Conservation (phyloP, 352 stramenopile species). For the Phytophthora brassicae region DNA sequence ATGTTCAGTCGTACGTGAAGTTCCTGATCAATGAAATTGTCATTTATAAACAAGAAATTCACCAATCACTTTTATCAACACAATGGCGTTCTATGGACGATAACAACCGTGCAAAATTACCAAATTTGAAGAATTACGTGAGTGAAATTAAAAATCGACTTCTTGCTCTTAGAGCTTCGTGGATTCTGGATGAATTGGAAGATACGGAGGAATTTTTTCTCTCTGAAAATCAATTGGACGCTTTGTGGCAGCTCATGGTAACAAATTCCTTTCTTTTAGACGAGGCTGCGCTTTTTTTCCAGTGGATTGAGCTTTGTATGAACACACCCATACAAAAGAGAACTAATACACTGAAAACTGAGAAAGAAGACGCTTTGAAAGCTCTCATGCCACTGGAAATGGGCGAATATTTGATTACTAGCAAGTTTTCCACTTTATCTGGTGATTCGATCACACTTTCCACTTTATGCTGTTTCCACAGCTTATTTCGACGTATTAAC, state of each 20-base stretch:
- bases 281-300: slow-evolving; percentile 65
- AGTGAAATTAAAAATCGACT: slow-evolving; percentile 47
- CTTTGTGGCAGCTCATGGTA: slow-evolving; percentile 54
- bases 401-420: slow-evolving; percentile 35
- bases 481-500: slow-evolving; percentile 70
- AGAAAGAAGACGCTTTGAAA: neutral
- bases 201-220: neutral
- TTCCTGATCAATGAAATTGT: slow-evolving; percentile 30
- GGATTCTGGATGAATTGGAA: slow-evolving; percentile 40
- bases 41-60: slow-evolving; percentile 28
- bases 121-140: slow-evolving; percentile 25
- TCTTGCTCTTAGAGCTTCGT: slow-evolving; percentile 57
- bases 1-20: slow-evolving; percentile 16
- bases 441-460: slow-evolving; percentile 42
- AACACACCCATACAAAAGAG: slow-evolving; percentile 26
- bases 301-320: slow-evolving; percentile 75
- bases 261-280: slow-evolving; percentile 34
- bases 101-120: slow-evolving; percentile 13
- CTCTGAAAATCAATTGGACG: slow-evolving; percentile 27
- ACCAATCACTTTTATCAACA: neutral
- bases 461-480: slow-evolving; percentile 66
- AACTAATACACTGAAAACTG: neutral
- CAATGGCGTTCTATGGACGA: slow-evolving; percentile 13
- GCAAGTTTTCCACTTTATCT: slow-evolving; percentile 47
- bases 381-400: slow-evolving; percentile 33